These are phyloP conservation scores for Albatrellus ellisii DNA, from an alignment of 768 basidiomycete species.

Conservation along the genomic window DNA sequence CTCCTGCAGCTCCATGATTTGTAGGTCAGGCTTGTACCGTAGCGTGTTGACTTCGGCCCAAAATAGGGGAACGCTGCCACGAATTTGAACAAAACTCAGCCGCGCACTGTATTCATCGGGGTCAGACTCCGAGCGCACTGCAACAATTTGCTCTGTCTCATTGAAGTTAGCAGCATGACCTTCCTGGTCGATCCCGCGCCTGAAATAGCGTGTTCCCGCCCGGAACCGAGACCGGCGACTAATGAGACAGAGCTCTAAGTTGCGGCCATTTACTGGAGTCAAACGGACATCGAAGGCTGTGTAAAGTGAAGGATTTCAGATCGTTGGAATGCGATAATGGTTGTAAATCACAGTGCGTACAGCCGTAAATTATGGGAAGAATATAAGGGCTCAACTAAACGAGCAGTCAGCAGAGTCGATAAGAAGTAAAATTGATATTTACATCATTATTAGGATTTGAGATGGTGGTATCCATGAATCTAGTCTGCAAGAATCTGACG, in stretches of 20 bases:
- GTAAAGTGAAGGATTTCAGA: constrained; percentile 1
- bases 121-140: constrained; percentile 49
- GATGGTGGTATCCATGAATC: constrained; percentile 43
- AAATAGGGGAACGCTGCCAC: constrained; percentile 88
- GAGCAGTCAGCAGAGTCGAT: constrained; percentile 8
- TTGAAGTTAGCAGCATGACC: constrained; percentile 96
- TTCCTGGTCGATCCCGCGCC: constrained; percentile 78
- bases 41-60: constrained; percentile 97
- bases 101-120: constrained; percentile 40
- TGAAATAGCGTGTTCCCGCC: constrained; percentile 95
- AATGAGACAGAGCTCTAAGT: constrained; percentile 76
- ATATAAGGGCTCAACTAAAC: constrained; percentile 76
- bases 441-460: constrained; percentile 52
- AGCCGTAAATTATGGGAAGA: constrained; percentile 89
- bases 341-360: constrained; percentile 35
- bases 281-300: constrained; percentile 80
- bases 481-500: constrained; percentile 38
- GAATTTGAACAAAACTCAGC: constrained; percentile 84
- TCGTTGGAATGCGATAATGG: constrained; percentile 1
- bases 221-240: constrained; percentile 90
- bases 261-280: constrained; percentile 59
- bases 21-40: constrained; percentile 91
- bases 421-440: constrained; percentile 19
- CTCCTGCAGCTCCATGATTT: constrained; percentile 86
- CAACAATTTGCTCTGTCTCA: constrained; percentile 90